Evolutionary conservation across 345 rosid genomes (phyloP).

Genomic region (Crucihimalaya himalaica): DNA sequence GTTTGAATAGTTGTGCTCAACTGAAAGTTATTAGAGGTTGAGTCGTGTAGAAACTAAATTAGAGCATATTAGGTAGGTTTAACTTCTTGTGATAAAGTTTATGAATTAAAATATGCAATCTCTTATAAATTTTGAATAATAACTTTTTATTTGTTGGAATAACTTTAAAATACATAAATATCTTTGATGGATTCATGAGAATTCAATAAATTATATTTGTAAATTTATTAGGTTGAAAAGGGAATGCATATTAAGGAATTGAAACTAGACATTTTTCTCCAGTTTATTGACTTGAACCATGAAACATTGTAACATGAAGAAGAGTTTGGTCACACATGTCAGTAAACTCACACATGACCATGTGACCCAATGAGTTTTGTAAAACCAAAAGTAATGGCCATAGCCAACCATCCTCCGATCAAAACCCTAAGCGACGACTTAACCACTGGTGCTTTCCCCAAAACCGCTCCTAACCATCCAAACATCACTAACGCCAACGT

Average conservation of each 20-base stretch:
- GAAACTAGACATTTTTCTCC: not conserved
- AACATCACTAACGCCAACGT: conserved; percentile 57
- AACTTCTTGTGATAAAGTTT: not conserved
- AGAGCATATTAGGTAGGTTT: not conserved
- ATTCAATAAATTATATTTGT: too few relatives aligned
- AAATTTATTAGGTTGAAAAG: too few relatives aligned
- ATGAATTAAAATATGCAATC: not conserved
- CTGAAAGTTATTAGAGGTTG: not conserved
- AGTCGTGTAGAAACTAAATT: not conserved
- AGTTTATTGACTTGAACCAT: not conserved
- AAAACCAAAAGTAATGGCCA: conserved; percentile 77
- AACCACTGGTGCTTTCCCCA: conserved; percentile 64
- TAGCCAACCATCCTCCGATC: conserved; percentile 90
- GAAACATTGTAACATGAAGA: not conserved
- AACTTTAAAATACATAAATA: too few relatives aligned
- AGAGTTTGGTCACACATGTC: not conserved
- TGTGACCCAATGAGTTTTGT: conserved; percentile 63
- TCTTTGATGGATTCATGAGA: not conserved
- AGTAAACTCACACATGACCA: not conserved
- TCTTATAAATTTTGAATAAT: not conserved
- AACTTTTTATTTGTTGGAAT: too few relatives aligned
- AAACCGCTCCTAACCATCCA: conserved; percentile 72
- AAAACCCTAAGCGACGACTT: conserved; percentile 63
- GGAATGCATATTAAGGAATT: not conserved
- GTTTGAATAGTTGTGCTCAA: not conserved